phyloP scores from a whole-genome alignment of 331 rosid genomes.

The Quercus lobata region DNA sequence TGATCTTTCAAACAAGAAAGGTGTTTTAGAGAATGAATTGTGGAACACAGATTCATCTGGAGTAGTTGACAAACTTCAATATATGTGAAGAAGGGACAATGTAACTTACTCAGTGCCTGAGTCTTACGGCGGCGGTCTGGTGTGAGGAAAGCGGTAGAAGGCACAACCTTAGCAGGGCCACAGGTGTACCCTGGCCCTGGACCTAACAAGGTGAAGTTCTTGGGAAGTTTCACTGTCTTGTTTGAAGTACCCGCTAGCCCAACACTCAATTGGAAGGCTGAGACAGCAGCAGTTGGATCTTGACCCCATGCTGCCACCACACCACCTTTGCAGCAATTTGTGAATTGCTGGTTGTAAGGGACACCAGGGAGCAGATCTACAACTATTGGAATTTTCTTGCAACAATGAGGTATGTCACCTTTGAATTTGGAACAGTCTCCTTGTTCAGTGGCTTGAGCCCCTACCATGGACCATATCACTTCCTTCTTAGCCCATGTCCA shows the following conservation, averaged over 20 bases:
- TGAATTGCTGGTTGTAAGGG: constrained; percentile 88
- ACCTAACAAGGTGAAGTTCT: constrained; percentile 80
- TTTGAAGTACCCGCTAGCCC: constrained; percentile 85
- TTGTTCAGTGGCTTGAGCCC: constrained; percentile 91
- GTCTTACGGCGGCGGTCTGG: constrained; percentile 82
- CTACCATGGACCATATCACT: constrained; percentile 77
- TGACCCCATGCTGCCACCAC: constrained; percentile 93
- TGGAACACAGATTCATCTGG: neutral
- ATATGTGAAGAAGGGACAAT: neutral
- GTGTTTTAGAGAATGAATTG: too few relatives aligned
- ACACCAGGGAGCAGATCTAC: constrained; percentile 94
- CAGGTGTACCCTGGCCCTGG: constrained; percentile 97
- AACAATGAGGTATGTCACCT: constrained; percentile 84
- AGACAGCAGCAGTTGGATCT: constrained; percentile 74
- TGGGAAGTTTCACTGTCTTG: constrained; percentile 77
- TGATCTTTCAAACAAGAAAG: too few relatives aligned
- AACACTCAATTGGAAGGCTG: constrained; percentile 81
- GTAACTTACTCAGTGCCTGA: constrained; percentile 77
- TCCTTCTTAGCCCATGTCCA: constrained; percentile 97
- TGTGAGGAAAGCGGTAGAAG: constrained; percentile 73
- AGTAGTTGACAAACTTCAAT: neutral
- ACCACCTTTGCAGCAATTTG: constrained; percentile 94
- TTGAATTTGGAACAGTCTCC: constrained; percentile 96
- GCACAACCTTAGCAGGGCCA: constrained; percentile 83
- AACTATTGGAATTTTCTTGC: constrained; percentile 77